These are phyloP conservation scores for Helotiales sp. DNA, from an alignment of 2,329 filamentous ascomycete genomes.

Conservation along the genomic window DNA sequence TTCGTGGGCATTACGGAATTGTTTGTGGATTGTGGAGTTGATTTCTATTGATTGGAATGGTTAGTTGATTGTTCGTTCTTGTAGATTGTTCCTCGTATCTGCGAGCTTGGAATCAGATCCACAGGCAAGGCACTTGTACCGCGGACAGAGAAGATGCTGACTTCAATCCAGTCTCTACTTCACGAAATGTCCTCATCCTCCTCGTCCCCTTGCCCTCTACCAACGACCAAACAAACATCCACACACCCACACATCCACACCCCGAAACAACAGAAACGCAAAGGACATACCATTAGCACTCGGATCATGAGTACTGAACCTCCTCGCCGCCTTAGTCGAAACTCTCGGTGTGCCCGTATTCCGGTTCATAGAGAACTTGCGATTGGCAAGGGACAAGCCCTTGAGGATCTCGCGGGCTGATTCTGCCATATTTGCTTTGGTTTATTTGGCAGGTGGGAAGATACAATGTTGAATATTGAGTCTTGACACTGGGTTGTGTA, in stretches of 20 bases:
- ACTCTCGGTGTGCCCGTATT: constrained; percentile 65
- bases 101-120: too few relatives aligned
- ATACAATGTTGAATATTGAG: too few relatives aligned
- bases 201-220: background rate
- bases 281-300: constrained; percentile 57
- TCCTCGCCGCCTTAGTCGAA: constrained; percentile 47
- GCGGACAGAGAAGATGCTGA: too few relatives aligned
- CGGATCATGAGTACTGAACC: constrained; percentile 65
- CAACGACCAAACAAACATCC: background rate
- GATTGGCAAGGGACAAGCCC: constrained; percentile 51
- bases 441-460: background rate
- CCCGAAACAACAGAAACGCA: constrained; percentile 6
- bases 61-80: background rate
- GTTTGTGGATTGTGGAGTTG: constrained; percentile 81
- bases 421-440: constrained; percentile 21
- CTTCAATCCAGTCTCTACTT: too few relatives aligned
- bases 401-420: constrained; percentile 10
- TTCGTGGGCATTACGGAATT: constrained; percentile 89
- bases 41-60: constrained; percentile 61
- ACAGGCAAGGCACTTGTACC: too few relatives aligned
- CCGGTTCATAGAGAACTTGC: constrained; percentile 71
- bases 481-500: too few relatives aligned
- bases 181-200: too few relatives aligned
- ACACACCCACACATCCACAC: constrained; percentile 9
- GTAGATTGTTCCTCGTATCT: background rate